phyloP scores from a whole-genome alignment of 176 grass and related monocot genomes.

The Avena atlantica region DNA sequence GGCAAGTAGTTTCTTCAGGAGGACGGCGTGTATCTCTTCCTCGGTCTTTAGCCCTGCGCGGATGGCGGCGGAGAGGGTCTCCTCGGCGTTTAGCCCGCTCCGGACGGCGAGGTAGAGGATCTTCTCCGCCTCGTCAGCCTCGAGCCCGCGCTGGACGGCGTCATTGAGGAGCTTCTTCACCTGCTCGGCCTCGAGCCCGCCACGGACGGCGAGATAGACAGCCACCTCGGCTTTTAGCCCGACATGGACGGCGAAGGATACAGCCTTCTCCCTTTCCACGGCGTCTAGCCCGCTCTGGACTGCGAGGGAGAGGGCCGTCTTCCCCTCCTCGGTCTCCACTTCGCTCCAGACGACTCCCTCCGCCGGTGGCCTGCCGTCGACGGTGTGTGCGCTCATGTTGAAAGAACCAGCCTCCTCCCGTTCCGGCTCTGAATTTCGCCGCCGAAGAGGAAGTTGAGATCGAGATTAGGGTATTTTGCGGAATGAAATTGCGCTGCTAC shows the following conservation, averaged over 20 bases:
- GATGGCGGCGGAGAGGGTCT: background rate
- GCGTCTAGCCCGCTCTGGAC: background rate
- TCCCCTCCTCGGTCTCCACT: background rate
- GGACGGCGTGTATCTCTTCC: background rate
- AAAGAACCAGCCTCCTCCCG: background rate
- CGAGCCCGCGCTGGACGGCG: background rate
- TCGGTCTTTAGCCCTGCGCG: background rate
- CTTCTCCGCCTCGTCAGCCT: background rate
- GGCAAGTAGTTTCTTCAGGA: background rate
- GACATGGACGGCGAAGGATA: background rate
- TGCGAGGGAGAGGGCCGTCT: background rate
- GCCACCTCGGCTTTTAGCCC: background rate
- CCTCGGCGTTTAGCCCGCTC: slow-evolving; percentile 2
- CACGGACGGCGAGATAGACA: background rate
- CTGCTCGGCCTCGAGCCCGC: background rate
- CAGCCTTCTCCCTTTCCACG: background rate
- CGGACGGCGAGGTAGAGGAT: background rate
- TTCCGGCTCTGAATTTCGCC: background rate
- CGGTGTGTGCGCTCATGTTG: background rate
- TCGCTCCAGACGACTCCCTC: background rate
- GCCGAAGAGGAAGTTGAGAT: background rate
- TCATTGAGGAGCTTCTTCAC: background rate
- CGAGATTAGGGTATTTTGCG: background rate
- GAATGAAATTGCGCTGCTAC: too few species aligned
- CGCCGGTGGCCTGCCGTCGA: background rate